Percentiles rank a stretch among this genome's conserved stretches.
Conservation (phyloP, 2,329 filamentous ascomycete species). For the Colletotrichum zoysiae region DNA sequence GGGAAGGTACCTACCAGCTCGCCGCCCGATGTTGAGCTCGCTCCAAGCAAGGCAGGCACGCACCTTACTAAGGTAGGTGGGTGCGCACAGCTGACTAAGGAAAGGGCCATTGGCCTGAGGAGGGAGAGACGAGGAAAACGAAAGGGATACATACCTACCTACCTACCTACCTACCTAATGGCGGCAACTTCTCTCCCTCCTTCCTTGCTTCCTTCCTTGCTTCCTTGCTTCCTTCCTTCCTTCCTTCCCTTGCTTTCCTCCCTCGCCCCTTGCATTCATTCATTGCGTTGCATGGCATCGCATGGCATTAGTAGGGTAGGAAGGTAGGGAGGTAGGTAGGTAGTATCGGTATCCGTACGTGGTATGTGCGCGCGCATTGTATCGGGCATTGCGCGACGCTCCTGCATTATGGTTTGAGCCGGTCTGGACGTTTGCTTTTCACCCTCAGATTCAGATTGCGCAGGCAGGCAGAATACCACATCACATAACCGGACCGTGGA, state of each 20-base stretch:
- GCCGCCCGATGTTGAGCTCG: background rate
- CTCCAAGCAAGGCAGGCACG: background rate
- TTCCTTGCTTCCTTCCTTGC: too few species aligned
- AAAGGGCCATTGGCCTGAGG: too few species aligned
- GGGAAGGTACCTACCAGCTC: background rate
- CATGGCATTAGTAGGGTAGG: too few species aligned
- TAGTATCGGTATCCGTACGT: too few species aligned
- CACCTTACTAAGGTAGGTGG: too few species aligned
- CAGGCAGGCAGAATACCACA: background rate
- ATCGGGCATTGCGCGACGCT: background rate
- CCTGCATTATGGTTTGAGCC: background rate
- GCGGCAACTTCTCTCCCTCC: background rate
- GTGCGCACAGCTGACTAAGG: background rate
- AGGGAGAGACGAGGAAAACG: background rate
- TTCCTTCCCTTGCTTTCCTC: background rate
- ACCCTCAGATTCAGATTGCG: slow-evolving; percentile 7
- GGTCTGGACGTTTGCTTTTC: slow-evolving; percentile 11
- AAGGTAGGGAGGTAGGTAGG: too few species aligned
- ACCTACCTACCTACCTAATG: too few species aligned
- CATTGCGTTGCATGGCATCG: too few species aligned
- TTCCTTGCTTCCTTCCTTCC: background rate
- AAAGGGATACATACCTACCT: too few species aligned
- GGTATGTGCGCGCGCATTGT: too few species aligned
- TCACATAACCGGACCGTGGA: too few species aligned
- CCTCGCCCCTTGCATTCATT: too few species aligned